Evolutionary conservation across 2,329 filamentous ascomycete genomes (phyloP), one percentile per base, ranked within the genome.

Genomic region (Pestalotiopsis sp.): DNA sequence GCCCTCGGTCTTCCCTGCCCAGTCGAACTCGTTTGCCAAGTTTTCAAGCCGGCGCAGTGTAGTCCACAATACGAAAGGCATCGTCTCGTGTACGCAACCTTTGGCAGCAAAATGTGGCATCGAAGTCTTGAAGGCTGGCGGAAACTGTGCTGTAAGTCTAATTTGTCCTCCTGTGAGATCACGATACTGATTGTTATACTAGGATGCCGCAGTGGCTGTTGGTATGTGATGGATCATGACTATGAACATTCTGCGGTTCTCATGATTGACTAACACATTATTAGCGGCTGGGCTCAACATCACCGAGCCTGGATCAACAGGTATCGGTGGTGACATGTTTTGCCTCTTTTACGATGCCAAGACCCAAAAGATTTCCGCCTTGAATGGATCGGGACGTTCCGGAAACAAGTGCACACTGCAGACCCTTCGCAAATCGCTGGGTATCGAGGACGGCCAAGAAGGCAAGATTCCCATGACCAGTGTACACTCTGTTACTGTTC

Each of bases 241-340:
- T n/a, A 62, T 11, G 62, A 11, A 14, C 14, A 11, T 23, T 1
- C 1, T 6, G 39, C 52, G 17, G 39, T 64, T 70, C 7, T 17
- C 65, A 13, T 23, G 41, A 23, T 25, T 65, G 25, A 57, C 25
- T 52, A 27, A 36, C 9, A n/a, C 4, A 4, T 52, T 4, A 2
- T 3, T 68, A 93, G 95, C 96, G 59, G 96, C 96, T 39, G 94
- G 91, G 4, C 85, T 99, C 68, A 98, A 98, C 81, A 88, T 98
- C 77, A 97, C 95, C 0, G 96, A 99, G 78, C 96, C 96, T 7
- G 90, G 91, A 69, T 96, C 93, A 5, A 98, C 96, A 0, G 96
- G 96, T 56, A 98, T 99, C 70, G 96, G 96, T 68, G 96, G 96
- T 71, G 96, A 99, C 82, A 94, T 97, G 90, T 99, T 98, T 82